A percentile compares a stretch with the other conserved stretches of the same genome.
These are phyloP conservation scores for Neurospora sp. DNA, from an alignment of 495 filamentous ascomycete genomes.

Conservation along the genomic window DNA sequence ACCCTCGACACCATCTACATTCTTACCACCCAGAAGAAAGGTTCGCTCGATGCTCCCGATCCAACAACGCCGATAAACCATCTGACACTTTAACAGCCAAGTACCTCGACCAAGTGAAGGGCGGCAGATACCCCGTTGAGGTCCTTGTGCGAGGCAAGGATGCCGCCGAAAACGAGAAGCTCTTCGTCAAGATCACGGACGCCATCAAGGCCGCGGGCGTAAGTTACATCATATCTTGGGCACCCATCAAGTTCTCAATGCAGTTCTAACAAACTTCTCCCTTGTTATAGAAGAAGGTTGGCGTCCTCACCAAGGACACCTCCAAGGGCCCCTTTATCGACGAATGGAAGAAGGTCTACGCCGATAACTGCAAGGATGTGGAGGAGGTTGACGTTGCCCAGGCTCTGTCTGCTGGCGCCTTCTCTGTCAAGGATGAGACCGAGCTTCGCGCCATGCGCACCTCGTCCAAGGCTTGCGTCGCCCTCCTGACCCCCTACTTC, in stretches of 20 bases:
- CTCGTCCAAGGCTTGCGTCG: constrained; percentile 84
- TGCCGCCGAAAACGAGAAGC: constrained; percentile 74
- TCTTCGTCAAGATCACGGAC: constrained; percentile 71
- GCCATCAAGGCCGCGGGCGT: constrained; percentile 82
- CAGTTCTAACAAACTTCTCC: constrained; percentile 7
- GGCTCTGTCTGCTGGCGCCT: constrained; percentile 70
- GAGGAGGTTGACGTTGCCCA: constrained; percentile 82
- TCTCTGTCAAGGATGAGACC: constrained; percentile 93
- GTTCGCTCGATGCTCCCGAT: constrained; percentile 30
- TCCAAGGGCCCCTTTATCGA: constrained; percentile 85
- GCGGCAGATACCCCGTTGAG: constrained; percentile 82
- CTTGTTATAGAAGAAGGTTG: constrained; percentile 66
- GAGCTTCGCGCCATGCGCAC: constrained; percentile 91
- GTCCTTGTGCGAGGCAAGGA: constrained; percentile 86
- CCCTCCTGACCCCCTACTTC: constrained; percentile 86
- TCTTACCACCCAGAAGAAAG: constrained; percentile 95
- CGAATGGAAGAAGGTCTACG: constrained; percentile 82
- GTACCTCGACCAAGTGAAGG: constrained; percentile 86
- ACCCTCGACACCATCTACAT: constrained; percentile 81
- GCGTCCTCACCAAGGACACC: constrained; percentile 71
- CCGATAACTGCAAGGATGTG: constrained; percentile 64
- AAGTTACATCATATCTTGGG: constrained; percentile 30
- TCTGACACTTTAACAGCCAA: constrained; percentile 52
- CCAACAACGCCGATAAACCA: not conserved
- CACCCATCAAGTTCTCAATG: not conserved